Evolutionary conservation across 1,284 basidiomycete genomes (phyloP), one percentile per base, ranked within the genome.

Genomic region (Schizophyllum amplum): DNA sequence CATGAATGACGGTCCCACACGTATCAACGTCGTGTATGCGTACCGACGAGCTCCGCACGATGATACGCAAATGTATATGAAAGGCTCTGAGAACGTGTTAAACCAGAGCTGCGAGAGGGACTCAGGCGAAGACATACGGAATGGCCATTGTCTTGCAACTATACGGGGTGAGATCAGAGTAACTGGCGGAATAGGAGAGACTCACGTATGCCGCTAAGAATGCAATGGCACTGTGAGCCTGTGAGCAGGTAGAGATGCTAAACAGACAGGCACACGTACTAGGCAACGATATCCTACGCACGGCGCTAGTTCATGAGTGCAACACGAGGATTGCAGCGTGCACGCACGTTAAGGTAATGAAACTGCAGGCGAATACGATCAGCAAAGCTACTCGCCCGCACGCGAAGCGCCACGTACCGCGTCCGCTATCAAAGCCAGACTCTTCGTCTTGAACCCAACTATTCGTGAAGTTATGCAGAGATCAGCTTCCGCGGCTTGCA

Each of bases 401-500:
- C 50, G 22, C 15, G 56, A 52, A 25, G 1, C 20, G 27, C 21
- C 21, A 71, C 75, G 56, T 51, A 78, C 77, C 49, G 76, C 76
- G 64, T 79, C 77, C 56, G 77, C 76, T 64, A 78, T 76, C 48
- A 79, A 66, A 23, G 76, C 77, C 23, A 78, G 63, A 68, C 75
- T 77, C 62, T 71, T 75, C 1, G 77, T 78, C 25, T 71, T 71
- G 62, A 79, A 78, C 15, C 76, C 77, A 65, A 78, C 76, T 79
- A n/a, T 54, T 27, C 13, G 20, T n/a, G 25, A 47, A 54, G 53
- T 27, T 54, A 56, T 53, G 26, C 55, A 47, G 51, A 9, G 52
- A 51, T 51, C 27, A 56, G 52, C 56, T 24, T 47, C 52, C 13
- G 46, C n/a, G 27, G 21, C 48, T 46, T 23, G 52, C 26, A 24